Base-by-base conservation (phyloP, 2,329 filamentous ascomycete genomes). In the Colletotrichum nymphaeae region DNA sequence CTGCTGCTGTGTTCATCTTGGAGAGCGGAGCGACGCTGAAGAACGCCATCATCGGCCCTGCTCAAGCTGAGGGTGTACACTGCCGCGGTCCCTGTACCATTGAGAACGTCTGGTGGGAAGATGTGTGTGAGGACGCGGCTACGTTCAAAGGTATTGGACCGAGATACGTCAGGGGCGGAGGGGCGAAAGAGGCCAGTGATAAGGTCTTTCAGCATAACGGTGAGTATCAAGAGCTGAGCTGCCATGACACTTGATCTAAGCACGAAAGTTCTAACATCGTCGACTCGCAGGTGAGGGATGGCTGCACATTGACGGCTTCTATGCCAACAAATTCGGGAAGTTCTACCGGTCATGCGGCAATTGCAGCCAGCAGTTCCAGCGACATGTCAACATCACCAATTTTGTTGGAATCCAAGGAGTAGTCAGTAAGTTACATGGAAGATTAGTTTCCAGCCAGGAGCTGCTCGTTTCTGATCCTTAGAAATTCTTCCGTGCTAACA, bases 301-400 rank as follows among this genome's bases (percentile, higher is more conserved):
- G 62, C 46, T 65, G 22, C 49, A 56, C 49, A 52, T 66, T 12
- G 37, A 66, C 24, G 53, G 53, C 19, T 66, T 66, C 26, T 57
- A 57, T 26, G 53, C 53, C 14, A 46, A 57, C 35, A 58, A 66
- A 9, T 65, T 37, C 12, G 63, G 63, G 4, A 65, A 65, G 32
- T 56, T 65, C 32, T 65, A 65, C 22, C 63, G 63, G 14, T 55
- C 63, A 6, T 65, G 63, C 11, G 63, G 63, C 22, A 65, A 65
- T 52, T 65, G 63, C 22, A 63, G 62, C 62, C 62, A 63, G 62
- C 62, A 63, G 46, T 63, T 63, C 28, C 66, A 68, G 30, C 66
- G 66, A 1, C 66, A 68, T 46, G 66, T 68, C 66, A 68, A 68
- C 57, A 68, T 68, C 28, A 68, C 66, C n/a, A 68, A 68, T 58